These are phyloP conservation scores for Neonectria hederae DNA, from an alignment of 2,329 filamentous ascomycete species.

Conservation along the genomic window DNA sequence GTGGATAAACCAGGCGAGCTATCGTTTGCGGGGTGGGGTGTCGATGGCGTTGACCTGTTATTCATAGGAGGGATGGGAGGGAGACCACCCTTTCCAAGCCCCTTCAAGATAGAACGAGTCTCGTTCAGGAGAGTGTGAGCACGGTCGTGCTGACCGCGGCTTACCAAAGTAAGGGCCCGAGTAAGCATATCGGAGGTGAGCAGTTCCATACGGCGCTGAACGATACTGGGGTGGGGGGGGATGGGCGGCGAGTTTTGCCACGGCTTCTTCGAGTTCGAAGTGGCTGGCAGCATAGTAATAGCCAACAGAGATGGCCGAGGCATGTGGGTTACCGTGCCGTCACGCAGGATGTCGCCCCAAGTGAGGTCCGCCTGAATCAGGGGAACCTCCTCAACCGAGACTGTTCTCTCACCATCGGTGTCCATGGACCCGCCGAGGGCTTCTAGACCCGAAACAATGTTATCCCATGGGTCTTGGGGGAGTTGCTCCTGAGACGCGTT, in stretches of 20 bases:
- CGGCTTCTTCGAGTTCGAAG: constrained; percentile 69
- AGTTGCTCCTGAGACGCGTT: constrained; percentile 82
- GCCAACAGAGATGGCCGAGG: constrained; percentile 90
- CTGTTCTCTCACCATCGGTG: constrained; percentile 81
- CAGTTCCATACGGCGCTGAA: constrained; percentile 96
- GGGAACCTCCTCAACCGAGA: constrained; percentile 93
- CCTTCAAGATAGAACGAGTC: constrained; percentile 94
- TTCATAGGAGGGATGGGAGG: constrained; percentile 81
- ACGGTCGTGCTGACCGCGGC: constrained; percentile 90
- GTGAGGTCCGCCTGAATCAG: constrained; percentile 93
- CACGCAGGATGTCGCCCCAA: constrained; percentile 92
- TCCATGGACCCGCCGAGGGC: constrained; percentile 89
- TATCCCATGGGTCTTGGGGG: constrained; percentile 96
- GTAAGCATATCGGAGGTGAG: constrained; percentile 98
- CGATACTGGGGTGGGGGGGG: constrained; percentile 92
- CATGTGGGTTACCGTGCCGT: constrained; percentile 85
- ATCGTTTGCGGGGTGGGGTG: constrained; percentile 58
- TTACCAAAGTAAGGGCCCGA: constrained; percentile 87
- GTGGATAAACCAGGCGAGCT: constrained; percentile 53
- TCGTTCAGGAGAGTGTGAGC: constrained; percentile 92
- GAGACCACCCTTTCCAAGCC: constrained; percentile 91
- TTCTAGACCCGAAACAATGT: constrained; percentile 93
- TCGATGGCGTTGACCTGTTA: constrained; percentile 57
- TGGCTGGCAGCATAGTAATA: constrained; percentile 90
- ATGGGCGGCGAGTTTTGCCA: constrained; percentile 80